A percentile compares a stretch with the other conserved stretches of the same genome.
These are phyloP conservation scores for Calocybe gambosa DNA, from an alignment of 1,284 basidiomycete genomes.

Conservation along the genomic window DNA sequence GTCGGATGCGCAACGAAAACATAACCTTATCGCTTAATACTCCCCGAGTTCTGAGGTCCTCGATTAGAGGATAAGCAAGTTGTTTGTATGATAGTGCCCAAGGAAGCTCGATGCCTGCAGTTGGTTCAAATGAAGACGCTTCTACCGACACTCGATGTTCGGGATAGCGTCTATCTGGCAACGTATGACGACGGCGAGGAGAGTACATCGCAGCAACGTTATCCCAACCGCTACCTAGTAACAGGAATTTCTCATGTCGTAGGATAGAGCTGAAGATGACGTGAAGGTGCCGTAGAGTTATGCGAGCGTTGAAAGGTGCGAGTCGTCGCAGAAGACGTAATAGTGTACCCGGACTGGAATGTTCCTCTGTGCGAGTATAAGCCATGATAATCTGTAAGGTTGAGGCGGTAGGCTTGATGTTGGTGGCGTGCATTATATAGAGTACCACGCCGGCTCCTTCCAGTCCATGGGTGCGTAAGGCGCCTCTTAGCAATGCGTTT, in stretches of 20 bases:
- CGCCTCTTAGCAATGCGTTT: slow-evolving; percentile 51
- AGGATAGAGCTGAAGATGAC: slow-evolving; percentile 44
- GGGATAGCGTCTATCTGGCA: slow-evolving; percentile 13
- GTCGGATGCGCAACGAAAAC: slow-evolving; percentile 53
- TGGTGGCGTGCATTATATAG: slow-evolving; percentile 45
- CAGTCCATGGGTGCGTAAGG: slow-evolving; percentile 43
- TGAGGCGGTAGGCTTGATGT: slow-evolving; percentile 41
- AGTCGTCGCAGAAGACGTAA: slow-evolving; percentile 41
- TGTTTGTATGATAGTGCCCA: slow-evolving; percentile 26
- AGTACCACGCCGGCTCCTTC: slow-evolving; percentile 38
- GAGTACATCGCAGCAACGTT: slow-evolving; percentile 34
- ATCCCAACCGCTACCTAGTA: slow-evolving; percentile 48
- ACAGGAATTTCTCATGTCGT: slow-evolving; percentile 38
- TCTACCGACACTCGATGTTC: slow-evolving; percentile 21
- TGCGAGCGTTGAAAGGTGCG: slow-evolving; percentile 30
- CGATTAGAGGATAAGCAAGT: slow-evolving; percentile 38
- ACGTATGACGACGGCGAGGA: slow-evolving; percentile 17
- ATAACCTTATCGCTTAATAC: slow-evolving; percentile 51
- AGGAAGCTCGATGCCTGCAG: slow-evolving; percentile 38
- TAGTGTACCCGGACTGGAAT: slow-evolving; percentile 37
- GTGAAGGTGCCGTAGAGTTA: slow-evolving; percentile 44
- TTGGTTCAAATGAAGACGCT: slow-evolving; percentile 38
- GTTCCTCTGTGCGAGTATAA: slow-evolving; percentile 38
- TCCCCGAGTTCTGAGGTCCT: slow-evolving; percentile 38
- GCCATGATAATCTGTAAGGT: slow-evolving; percentile 51